Base-by-base conservation (phyloP, 495 filamentous ascomycete genomes). In the Sordaria brevicollis region DNA sequence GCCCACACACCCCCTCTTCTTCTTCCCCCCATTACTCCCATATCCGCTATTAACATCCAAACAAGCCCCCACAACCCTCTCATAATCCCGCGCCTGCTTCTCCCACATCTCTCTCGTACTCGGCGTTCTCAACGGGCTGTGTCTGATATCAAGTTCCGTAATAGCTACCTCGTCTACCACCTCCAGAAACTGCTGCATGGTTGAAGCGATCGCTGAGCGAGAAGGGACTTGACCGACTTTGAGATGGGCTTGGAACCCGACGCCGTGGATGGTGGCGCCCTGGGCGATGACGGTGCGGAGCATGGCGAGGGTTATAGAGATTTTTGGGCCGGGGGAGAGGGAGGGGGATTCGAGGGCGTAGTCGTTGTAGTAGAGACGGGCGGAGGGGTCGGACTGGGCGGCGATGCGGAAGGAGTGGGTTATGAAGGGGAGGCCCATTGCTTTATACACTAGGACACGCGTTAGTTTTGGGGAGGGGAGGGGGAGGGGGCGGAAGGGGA, bases 361-460 rank as follows among this genome's bases (percentile, higher is more conserved):
- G 78, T 89, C 87, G 76, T 91, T 91, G 81, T 89, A 88, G 79
- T 89, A 91, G 67, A 76, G 72, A 49, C 72, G 74, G 17, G 68
- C 84, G 3, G 3, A 6, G 33, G 74, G 75, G 72, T 77, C 75
- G 4, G 75, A 71, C 15, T 67, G 65, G 10, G 74, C 72, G 8
- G 86, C 86, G 4, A 82, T 78, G 6, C 62, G 72, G 76, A 85
- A 85, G 11, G 83, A 75, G 70, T 81, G 74, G 15, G 81, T 79
- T 71, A 84, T 76, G 71, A 81, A 83, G 65, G 70, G 74, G 29
- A 83, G 72, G 34, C 83, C 82, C 70, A 85, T 78, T 35, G 78
- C 72, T n/a, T 66, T 71, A 74, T 78, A 81, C 74, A 82, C 82
- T 72, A 17, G 17, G 4, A 2, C n/a, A n/a, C n/a, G n/a, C n/a